Base-by-base conservation (phyloP, 2,329 filamentous ascomycete genomes). In the Alternaria solani region DNA sequence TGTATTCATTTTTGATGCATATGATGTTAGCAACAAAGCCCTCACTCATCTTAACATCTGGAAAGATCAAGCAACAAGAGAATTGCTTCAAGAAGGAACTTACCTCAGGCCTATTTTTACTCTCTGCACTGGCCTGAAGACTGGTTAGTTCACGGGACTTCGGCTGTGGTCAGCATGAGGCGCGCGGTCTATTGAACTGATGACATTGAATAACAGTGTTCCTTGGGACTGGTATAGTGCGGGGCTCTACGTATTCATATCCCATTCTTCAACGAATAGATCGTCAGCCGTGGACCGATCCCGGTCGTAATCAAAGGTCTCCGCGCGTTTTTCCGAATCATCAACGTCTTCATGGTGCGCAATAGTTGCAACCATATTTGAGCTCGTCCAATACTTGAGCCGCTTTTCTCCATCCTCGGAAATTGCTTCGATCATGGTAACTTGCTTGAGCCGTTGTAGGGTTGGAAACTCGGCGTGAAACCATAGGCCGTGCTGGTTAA, bases 341-440 rank as follows among this genome's bases (percentile, higher is more conserved):
- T 12, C 38, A 39, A 39, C 38, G 38, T 20, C n/a, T 20, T 39
- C n/a, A 9, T 39, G 38, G 8, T 48, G 44, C 1, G 30, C 30
- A 23, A 28, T 48, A 4, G 30, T 34, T 5, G 12, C 28, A 3
- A 11, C 12, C 5, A 48, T 2, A 4, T 34, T 1, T 1, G 20
- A 20, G 7, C 30, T 16, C 0, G 44, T 48, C 44, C 44, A 48
- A 4, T 48, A 48, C 2, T 11, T 48, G 18, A 5, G n/a, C 44
- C 28, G 6, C 2, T 4, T 48, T 8, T n/a, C 5, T 32, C 44
- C 44, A 11, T 48, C 44, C n/a, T 30, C 28, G 7, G 44, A 48
- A 34, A 48, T 48, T 5, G 44, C 44, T 6, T 48, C 44, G 14
- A 48, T 48, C 44, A 48, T 48, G 7, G 20, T 7, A 5, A 48